These are phyloP conservation scores for Ottelia alismoides DNA, from an alignment of 106 monocot genomes.

Conservation along the genomic window DNA sequence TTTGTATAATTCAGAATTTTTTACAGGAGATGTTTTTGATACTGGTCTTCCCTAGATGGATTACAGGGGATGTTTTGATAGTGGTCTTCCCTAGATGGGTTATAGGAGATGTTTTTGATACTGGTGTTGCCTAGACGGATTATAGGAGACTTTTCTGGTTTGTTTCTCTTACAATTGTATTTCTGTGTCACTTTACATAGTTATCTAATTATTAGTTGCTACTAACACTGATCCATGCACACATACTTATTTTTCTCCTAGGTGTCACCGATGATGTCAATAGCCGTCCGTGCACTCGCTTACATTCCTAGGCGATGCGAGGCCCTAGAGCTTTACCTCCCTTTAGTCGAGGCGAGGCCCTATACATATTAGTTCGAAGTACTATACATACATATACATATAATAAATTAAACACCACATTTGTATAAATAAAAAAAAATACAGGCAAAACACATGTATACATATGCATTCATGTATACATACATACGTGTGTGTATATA, in stretches of 20 bases:
- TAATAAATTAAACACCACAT: slow-evolving; percentile 15
- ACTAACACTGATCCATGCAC: slow-evolving; percentile 16
- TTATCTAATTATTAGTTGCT: slow-evolving; percentile 2
- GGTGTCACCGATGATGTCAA: no score
- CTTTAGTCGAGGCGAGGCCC: no score
- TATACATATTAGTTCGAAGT: no score
- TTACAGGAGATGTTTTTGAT: not conserved
- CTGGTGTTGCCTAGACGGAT: slow-evolving; percentile 13
- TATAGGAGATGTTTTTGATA: slow-evolving; percentile 38
- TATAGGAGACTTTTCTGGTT: no score
- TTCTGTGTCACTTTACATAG: no score
- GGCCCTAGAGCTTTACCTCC: no score
- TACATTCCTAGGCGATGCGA: no score
- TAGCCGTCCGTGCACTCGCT: no score
- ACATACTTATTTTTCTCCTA: slow-evolving; percentile 24
- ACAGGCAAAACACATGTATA: not conserved
- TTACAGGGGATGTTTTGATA: not conserved
- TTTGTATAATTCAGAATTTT: no score
- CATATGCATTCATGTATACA: not conserved
- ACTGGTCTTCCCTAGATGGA: not conserved
- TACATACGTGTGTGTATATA: not conserved
- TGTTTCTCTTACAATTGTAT: no score
- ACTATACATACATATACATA: no score
- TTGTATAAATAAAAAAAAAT: not conserved
- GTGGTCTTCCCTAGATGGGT: slow-evolving; percentile 57